Evolutionary conservation across 2,329 filamentous ascomycete genomes (phyloP).

Genomic region (Fusarium tupiense): DNA sequence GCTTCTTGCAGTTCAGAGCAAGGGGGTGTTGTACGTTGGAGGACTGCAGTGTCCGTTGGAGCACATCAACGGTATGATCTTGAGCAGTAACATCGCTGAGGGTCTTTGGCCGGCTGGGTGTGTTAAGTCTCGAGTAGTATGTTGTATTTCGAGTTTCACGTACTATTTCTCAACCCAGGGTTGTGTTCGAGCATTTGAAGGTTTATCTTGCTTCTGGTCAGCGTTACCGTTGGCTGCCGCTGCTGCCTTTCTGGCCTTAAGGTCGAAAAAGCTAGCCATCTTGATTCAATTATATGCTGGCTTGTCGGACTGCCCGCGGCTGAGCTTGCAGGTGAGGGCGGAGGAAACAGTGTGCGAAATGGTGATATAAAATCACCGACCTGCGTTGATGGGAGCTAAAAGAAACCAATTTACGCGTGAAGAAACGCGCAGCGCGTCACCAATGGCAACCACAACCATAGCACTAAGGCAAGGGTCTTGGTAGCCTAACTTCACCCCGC

Average conservation of each 20-base stretch:
- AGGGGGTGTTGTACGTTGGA: conserved; percentile 73
- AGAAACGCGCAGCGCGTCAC: conserved; percentile 34
- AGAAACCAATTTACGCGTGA: conserved; percentile 47
- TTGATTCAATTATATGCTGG: neutral
- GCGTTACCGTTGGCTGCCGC: conserved; percentile 72
- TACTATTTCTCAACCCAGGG: conserved; percentile 99
- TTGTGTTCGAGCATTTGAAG: conserved; percentile 72
- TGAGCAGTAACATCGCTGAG: conserved; percentile 96
- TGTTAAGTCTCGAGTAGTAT: conserved; percentile 4
- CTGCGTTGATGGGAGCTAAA: conserved; percentile 17
- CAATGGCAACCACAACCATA: conserved; percentile 9
- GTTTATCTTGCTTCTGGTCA: conserved; percentile 71
- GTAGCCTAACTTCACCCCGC: neutral
- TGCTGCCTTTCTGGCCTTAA: conserved; percentile 88
- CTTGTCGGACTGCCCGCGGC: neutral
- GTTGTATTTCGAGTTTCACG: conserved; percentile 37
- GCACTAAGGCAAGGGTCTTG: neutral
- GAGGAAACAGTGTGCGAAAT: neutral
- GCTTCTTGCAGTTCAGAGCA: neutral
- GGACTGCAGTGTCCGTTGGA: conserved; percentile 92
- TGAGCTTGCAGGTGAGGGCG: neutral
- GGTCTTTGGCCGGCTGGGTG: conserved; percentile 83
- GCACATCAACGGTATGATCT: conserved; percentile 94
- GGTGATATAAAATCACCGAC: conserved; percentile 2
- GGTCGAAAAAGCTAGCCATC: conserved; percentile 95